A percentile compares a stretch with the other conserved stretches of the same genome.
These are phyloP conservation scores for Termitomyces sp. DNA, from an alignment of 768 basidiomycete genomes.

Conservation along the genomic window DNA sequence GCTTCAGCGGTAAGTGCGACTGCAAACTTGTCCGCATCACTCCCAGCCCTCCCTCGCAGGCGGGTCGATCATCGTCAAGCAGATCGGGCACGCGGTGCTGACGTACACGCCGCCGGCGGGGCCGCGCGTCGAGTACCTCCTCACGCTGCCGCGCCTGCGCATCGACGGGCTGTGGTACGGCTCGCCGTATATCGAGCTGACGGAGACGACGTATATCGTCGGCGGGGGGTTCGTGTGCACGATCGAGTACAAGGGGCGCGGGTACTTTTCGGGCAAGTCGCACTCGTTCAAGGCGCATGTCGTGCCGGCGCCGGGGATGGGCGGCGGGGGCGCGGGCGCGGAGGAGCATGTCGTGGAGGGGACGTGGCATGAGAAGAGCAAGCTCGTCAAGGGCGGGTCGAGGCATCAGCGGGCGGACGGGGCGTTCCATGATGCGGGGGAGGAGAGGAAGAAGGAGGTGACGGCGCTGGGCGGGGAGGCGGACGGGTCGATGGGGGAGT, in stretches of 20 bases:
- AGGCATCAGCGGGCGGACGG: slow-evolving; percentile 21
- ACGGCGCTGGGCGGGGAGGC: slow-evolving; percentile 50
- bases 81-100: slow-evolving; percentile 90
- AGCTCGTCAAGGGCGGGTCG: slow-evolving; percentile 30
- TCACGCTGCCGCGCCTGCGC: slow-evolving; percentile 86
- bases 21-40: too few relatives aligned
- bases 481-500: slow-evolving; percentile 63
- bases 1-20: slow-evolving; percentile 61
- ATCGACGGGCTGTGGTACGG: slow-evolving; percentile 94
- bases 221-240: slow-evolving; percentile 35
- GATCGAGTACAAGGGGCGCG: slow-evolving; percentile 95
- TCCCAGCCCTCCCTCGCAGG: slow-evolving; percentile 31
- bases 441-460: slow-evolving; percentile 67
- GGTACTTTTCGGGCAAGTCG: slow-evolving; percentile 90
- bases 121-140: slow-evolving; percentile 58
- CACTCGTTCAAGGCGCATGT: slow-evolving; percentile 88
- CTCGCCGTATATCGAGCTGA: slow-evolving; percentile 89
- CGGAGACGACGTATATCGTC: slow-evolving; percentile 74
- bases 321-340: slow-evolving; percentile 1
- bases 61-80: slow-evolving; percentile 82
- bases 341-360: slow-evolving; percentile 64
- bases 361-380: slow-evolving; percentile 70
- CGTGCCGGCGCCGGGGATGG: slow-evolving; percentile 25
- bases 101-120: slow-evolving; percentile 58
- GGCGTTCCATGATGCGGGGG: slow-evolving; percentile 72